Evolutionary conservation across 306 rosid species (phyloP).

Genomic region (Lathyrus tuberosus): DNA sequence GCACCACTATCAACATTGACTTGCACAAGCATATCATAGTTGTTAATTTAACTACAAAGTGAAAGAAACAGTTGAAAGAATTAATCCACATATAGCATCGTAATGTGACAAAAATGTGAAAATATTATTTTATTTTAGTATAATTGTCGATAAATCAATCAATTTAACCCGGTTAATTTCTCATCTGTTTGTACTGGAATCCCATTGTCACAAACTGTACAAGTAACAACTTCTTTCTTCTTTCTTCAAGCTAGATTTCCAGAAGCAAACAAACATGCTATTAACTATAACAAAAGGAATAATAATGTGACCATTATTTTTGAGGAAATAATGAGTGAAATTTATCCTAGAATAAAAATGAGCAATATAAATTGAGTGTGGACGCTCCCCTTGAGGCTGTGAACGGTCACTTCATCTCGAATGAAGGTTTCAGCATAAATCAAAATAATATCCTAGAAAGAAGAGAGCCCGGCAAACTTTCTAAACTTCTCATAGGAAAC

Average conservation of each 20-base stretch:
- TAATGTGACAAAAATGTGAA: background rate
- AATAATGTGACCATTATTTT: background rate
- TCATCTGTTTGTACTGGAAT: background rate
- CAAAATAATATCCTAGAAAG: constrained; percentile 51
- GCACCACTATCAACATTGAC: constrained; percentile 16
- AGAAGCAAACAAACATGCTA: background rate
- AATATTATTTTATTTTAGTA: background rate
- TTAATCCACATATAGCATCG: constrained; percentile 1
- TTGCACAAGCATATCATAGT: constrained; percentile 23
- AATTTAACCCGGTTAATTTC: background rate
- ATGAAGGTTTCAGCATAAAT: constrained; percentile 29
- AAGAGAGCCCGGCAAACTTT: constrained; percentile 75
- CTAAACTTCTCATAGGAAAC: constrained; percentile 87
- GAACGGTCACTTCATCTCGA: constrained; percentile 25
- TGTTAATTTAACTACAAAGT: constrained; percentile 5
- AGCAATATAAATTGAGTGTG: constrained; percentile 19
- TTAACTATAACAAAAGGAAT: background rate
- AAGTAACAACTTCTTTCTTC: background rate
- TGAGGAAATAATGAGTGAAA: background rate
- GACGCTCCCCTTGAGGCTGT: background rate
- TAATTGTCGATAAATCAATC: background rate
- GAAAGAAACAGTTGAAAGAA: constrained; percentile 8
- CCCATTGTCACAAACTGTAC: constrained; percentile 2
- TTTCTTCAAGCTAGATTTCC: background rate
- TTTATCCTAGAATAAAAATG: background rate